Evolutionary conservation across 2,329 filamentous ascomycete genomes (phyloP), one percentile per base, ranked within the genome.

Genomic region (Venturia pyrina): DNA sequence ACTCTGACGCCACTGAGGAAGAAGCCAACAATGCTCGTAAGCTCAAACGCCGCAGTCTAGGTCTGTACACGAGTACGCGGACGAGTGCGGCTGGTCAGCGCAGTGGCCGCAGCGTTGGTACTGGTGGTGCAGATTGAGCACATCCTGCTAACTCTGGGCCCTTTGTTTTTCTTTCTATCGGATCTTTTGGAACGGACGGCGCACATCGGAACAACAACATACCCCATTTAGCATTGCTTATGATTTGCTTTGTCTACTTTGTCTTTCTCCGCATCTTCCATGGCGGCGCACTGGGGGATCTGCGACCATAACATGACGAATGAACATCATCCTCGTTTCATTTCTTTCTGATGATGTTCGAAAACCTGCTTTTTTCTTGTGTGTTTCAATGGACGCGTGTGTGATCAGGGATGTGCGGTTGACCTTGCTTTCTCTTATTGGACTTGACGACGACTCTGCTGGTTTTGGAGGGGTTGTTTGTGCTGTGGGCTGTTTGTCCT

Each of bases 21-120:
- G 62, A 64, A n/a, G 43, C 10, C 62, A 44, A 28, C 62, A 64
- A 50, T 24, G 28, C 24, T 50, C 62, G 62, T 17, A 46, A 50
- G 46, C 11, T 64, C 21, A 48, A 48, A 40, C 43, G 62, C n/a
- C 41, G 62, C 17, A 64, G 62, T 50, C 46, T 64, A 34, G 62
- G 62, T n/a, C 34, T 64, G 46, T 64, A 64, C 44, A 64, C 62
- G 11, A 64, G 62, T 17, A 40, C 62, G 40, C 32, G 62, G 62
- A 44, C 62, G 24, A 48, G 41, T 21, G 24, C 50, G 21, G 37
- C 13, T 8, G 40, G 40, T 53, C 41, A 50, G 44, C 62, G 43
- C n/a, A 28, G 62, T 11, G n/a, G 44, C 19, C 43, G 62, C 24
- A 64, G 43, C 17, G 19, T 64, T 8, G 62, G 44, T 32, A 34